Base-by-base conservation (phyloP, 352 stramenopile genomes). In the Pythium aristosporum region DNA sequence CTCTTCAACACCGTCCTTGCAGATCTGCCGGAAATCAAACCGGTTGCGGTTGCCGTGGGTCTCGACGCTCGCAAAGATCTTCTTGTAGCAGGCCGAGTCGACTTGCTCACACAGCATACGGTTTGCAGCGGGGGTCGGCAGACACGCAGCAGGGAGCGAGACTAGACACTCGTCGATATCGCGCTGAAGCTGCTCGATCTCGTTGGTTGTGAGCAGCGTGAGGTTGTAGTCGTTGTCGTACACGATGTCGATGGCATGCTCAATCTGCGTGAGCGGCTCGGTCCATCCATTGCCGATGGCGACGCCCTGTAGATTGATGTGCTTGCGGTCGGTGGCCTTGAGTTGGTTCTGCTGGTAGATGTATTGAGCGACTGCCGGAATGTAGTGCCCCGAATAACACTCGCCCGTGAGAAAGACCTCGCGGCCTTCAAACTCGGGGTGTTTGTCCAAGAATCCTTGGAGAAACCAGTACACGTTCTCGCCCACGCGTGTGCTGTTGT, bases 271-370 rank as follows among this genome's bases (percentile, higher is more conserved):
- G 7, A 78, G 36, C 34, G 60, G 50, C 42, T 67, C 43, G 3
- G 84, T 94, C 21, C 92, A 54, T 10, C 85, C 85, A 55, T 94
- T 94, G 51, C 85, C 85, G 32, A 94, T 76, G 2, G 79, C 77
- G 48, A 94, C 79, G 18, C 82, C 82, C n/a, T 73, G 58, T 41
- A 94, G 59, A 41, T 83, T 78, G 58, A 88, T 76, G 59, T 28
- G 55, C 18, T 61, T 74, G 28, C 63, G 62, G 64, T 42, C 77
- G 76, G 37, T 80, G 69, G 25, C 73, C 54, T 16, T 50, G 36
- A 49, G 57, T 16, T 73, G 25, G 44, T 77, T 67, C 46, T 73
- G 51, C 46, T 78, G 28, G 63, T 48, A 73, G 21, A 89, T 74
- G 61, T 76, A 76, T 32, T 79, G 68, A 8, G 21, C 83, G 72